Evolutionary conservation across 495 filamentous ascomycete genomes (phyloP).

Genomic region (Staphylotrichum tortipilum): DNA sequence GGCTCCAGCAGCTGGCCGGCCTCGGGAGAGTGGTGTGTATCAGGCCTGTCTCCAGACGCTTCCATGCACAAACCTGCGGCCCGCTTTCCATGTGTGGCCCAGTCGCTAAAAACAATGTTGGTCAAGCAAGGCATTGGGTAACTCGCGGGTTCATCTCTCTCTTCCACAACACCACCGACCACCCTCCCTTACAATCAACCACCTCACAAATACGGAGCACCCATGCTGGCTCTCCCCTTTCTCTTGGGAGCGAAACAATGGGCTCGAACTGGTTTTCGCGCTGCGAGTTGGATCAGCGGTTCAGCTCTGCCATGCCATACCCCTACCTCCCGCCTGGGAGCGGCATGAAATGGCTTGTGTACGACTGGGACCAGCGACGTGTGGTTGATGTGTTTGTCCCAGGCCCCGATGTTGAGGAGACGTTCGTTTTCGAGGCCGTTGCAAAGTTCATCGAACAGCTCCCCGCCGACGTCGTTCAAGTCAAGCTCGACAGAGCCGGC

Average conservation of each 20-base stretch:
- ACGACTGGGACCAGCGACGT: background rate
- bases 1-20: no score
- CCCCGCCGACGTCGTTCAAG: background rate
- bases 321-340: background rate
- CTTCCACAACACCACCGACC: no score
- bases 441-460: constrained; percentile 6
- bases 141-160: no score
- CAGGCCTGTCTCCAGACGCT: no score
- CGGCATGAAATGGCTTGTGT: background rate
- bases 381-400: background rate
- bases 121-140: no score
- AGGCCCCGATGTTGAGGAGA: background rate
- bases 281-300: background rate
- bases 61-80: no score
- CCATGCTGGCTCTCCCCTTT: no score
- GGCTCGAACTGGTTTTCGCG: background rate
- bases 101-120: no score
- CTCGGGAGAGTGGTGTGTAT: no score
- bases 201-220: no score
- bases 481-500: background rate
- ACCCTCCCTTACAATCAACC: no score
- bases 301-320: background rate
- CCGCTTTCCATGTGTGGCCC: no score
- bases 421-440: constrained; percentile 6
- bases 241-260: background rate